Evolutionary conservation across 305 asterid genomes (phyloP).

Genomic region (Fraxinus angustifolia): DNA sequence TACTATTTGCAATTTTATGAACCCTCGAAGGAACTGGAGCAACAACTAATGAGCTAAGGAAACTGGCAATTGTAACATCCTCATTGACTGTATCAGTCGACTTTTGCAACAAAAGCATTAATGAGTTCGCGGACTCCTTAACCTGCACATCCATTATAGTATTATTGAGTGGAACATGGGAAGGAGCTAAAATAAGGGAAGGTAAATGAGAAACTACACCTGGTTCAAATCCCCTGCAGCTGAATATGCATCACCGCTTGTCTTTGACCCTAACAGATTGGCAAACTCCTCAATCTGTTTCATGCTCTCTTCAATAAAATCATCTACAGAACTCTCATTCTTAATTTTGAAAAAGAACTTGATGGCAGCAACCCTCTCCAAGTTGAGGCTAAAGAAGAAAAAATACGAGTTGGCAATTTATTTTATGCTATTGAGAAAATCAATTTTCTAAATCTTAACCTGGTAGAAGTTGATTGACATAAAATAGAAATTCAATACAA

Average conservation of each 20-base stretch:
- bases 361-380: constrained; percentile 62
- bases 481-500: not conserved
- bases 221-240: constrained; percentile 30
- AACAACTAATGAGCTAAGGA: constrained; percentile 32
- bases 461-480: not conserved
- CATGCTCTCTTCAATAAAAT: constrained; percentile 48
- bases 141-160: constrained; percentile 43
- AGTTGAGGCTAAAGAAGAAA: constrained; percentile 50
- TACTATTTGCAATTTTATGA: constrained; percentile 44
- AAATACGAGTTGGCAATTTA: constrained; percentile 6
- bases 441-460: not conserved
- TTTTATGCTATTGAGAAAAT: not conserved
- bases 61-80: constrained; percentile 39
- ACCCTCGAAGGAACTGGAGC: constrained; percentile 49
- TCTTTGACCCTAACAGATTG: constrained; percentile 38
- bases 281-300: constrained; percentile 59
- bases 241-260: constrained; percentile 26
- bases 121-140: constrained; percentile 47
- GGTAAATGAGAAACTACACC: constrained; percentile 28
- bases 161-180: constrained; percentile 12
- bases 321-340: constrained; percentile 35
- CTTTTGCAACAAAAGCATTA: constrained; percentile 55
- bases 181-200: constrained; percentile 6
- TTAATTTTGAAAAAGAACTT: constrained; percentile 60
- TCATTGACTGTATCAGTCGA: constrained; percentile 39